These are phyloP conservation scores for Hanseniaspora jakobsenii DNA, from an alignment of 805 yeast genomes.

Conservation along the genomic window DNA sequence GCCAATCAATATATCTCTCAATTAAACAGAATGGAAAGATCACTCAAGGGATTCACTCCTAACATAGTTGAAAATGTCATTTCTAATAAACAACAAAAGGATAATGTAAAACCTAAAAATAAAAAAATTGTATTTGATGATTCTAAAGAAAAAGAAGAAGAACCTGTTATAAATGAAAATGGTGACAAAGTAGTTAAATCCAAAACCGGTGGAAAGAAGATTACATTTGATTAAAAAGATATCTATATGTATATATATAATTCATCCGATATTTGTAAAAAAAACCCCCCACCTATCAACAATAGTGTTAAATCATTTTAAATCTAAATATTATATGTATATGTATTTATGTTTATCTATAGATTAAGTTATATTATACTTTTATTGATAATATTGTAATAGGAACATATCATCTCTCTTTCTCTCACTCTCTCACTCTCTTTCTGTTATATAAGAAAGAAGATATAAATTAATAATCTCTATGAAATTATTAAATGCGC, in stretches of 20 bases:
- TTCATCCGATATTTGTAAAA: too few species aligned
- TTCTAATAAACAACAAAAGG: too few species aligned
- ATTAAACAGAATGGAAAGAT: conserved; percentile 61
- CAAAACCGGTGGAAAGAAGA: conserved; percentile 26
- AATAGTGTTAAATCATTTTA: background rate
- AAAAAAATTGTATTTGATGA: conserved; percentile 7
- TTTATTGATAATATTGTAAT: too few species aligned
- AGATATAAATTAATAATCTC: too few species aligned
- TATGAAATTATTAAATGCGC: too few species aligned
- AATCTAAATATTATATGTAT: background rate
- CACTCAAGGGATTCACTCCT: conserved; percentile 72
- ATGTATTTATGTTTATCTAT: too few species aligned
- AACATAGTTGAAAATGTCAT: conserved; percentile 17
- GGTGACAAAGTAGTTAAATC: conserved; percentile 17
- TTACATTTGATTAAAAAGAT: conserved; percentile 19
- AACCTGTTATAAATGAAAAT: conserved; percentile 15
- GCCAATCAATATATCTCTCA: conserved; percentile 36
- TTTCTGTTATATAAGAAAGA: too few species aligned
- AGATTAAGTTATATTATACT: background rate
- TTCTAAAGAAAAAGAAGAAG: background rate
- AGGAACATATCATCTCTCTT: too few species aligned
- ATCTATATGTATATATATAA: too few species aligned
- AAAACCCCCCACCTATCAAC: too few species aligned
- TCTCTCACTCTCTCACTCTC: too few species aligned
- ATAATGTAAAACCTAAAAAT: background rate